These are phyloP conservation scores for Colletotrichum godetiae DNA, from an alignment of 2,329 filamentous ascomycete genomes.

Conservation along the genomic window DNA sequence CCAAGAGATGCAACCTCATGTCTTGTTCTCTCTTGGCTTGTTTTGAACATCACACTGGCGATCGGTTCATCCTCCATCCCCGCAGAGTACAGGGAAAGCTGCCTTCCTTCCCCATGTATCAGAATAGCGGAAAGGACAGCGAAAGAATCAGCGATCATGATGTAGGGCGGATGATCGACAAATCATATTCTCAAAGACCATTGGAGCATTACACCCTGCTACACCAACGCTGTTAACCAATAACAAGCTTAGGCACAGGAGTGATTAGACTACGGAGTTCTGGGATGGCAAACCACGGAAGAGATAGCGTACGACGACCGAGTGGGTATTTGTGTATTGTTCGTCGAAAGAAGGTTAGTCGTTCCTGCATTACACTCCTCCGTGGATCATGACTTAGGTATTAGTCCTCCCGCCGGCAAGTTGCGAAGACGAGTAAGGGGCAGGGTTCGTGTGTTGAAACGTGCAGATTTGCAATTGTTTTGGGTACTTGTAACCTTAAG, in stretches of 20 bases:
- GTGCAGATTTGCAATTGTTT: conserved; percentile 10
- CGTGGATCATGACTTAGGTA: not conserved
- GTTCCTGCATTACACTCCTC: not conserved
- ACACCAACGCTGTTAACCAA: not conserved
- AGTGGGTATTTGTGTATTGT: not conserved
- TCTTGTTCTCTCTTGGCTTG: not conserved
- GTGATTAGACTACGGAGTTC: not conserved
- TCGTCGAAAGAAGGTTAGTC: not conserved
- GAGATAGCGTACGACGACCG: not conserved
- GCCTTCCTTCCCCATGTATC: not conserved
- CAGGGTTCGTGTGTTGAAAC: conserved; percentile 26
- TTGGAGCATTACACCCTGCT: not conserved
- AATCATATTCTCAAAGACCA: not conserved
- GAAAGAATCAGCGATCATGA: not conserved
- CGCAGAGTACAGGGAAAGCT: not conserved
- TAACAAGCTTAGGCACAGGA: not conserved
- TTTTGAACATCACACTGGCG: not conserved
- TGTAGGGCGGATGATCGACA: no score
- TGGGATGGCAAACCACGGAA: not conserved
- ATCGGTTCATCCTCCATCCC: not conserved
- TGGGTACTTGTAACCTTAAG: conserved; percentile 22
- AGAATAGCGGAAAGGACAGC: not conserved
- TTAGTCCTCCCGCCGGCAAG: not conserved
- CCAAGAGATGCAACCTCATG: conserved; percentile 5
- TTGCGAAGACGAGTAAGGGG: not conserved